Evolutionary conservation across 225 moss, liverwort and hornwort genomes (phyloP).

Genomic region (Asterella californica): DNA sequence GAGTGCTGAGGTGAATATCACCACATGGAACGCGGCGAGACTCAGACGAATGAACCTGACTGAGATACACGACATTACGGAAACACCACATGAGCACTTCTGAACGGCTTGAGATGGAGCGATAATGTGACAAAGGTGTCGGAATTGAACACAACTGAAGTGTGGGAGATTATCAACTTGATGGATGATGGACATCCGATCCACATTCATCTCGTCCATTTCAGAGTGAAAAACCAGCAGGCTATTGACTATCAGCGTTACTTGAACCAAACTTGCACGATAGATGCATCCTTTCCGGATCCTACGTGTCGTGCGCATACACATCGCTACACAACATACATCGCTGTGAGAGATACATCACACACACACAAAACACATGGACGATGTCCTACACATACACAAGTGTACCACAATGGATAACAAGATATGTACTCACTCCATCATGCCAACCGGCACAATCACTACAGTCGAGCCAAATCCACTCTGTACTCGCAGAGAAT

Average conservation of each 20-base stretch:
- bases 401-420: no score
- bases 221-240: conserved; percentile 46
- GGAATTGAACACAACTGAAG: conserved; percentile 41
- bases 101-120: conserved; percentile 1
- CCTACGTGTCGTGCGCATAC: no score
- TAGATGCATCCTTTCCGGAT: conserved; percentile 17
- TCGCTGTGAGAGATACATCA: no score
- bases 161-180: conserved; percentile 46
- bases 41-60: conserved; percentile 9
- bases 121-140: conserved; percentile 27
- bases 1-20: neutral
- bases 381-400: no score
- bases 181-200: conserved; percentile 47
- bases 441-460: no score
- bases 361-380: no score
- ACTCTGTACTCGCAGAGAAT: no score
- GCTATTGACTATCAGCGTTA: conserved; percentile 38
- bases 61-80: neutral
- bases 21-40: neutral
- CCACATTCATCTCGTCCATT: conserved; percentile 53
- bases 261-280: conserved; percentile 23
- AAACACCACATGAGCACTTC: neutral
- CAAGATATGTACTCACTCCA: no score
- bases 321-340: no score
- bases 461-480: no score